Percentiles rank a stretch among this genome's conserved stretches.
These are phyloP conservation scores for Tricholoma furcatifolium DNA, from an alignment of 768 basidiomycete species.

Conservation along the genomic window DNA sequence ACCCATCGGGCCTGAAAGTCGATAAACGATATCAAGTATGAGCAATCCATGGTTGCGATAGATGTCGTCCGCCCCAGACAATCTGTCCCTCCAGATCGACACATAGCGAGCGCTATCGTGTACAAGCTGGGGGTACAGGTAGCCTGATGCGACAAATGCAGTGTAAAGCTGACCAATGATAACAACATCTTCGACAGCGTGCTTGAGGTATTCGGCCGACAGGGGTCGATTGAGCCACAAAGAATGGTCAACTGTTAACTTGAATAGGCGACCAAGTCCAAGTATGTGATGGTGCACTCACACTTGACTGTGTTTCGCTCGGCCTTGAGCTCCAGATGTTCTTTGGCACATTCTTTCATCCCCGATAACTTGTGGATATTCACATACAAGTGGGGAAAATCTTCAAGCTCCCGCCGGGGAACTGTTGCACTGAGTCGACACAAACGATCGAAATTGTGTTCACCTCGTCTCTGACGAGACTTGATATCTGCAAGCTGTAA, in stretches of 20 bases:
- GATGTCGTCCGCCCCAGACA: background rate
- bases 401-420: background rate
- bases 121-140: background rate
- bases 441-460: background rate
- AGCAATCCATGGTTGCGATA: slow-evolving; percentile 5
- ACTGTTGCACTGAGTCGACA: background rate
- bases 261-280: background rate
- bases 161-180: slow-evolving; percentile 4
- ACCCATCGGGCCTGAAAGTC: background rate
- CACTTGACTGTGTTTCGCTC: background rate
- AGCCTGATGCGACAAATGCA: background rate
- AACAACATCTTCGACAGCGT: slow-evolving; percentile 6
- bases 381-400: background rate
- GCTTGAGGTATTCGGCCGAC: background rate
- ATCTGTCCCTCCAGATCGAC: slow-evolving; percentile 5
- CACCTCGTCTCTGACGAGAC: slow-evolving; percentile 10
- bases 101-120: slow-evolving; percentile 7
- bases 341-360: background rate
- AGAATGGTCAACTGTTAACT: slow-evolving; percentile 4
- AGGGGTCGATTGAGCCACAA: slow-evolving; percentile 6
- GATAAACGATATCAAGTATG: slow-evolving; percentile 1
- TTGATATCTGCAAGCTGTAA: slow-evolving; percentile 17
- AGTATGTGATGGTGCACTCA: background rate
- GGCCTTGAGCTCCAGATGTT: background rate
- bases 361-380: slow-evolving; percentile 3